Conservation (phyloP, 352 stramenopile species). For the Phytopythium delawarense region DNA sequence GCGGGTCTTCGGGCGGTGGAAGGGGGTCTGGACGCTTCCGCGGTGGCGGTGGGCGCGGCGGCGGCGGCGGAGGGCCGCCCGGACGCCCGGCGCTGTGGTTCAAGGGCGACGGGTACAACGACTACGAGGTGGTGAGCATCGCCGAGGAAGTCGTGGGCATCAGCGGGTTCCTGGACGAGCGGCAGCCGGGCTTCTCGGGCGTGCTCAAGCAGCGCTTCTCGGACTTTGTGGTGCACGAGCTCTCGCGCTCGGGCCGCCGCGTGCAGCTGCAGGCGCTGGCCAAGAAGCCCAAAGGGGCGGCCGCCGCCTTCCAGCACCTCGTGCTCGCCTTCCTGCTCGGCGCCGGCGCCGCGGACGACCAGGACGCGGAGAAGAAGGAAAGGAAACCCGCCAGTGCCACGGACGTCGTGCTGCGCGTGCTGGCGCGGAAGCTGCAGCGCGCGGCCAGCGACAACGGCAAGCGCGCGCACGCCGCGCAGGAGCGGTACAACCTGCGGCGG, state of each 20-base stretch:
- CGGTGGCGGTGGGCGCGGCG: slow-evolving; percentile 11
- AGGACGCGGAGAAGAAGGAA: slow-evolving; percentile 2
- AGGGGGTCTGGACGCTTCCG: slow-evolving; percentile 15
- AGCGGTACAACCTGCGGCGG: slow-evolving; percentile 40
- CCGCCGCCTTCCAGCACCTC: slow-evolving; percentile 31
- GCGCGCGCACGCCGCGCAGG: slow-evolving; percentile 27
- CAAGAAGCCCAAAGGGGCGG: slow-evolving; percentile 32
- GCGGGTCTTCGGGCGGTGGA: slow-evolving; percentile 12
- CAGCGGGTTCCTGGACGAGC: slow-evolving; percentile 33
- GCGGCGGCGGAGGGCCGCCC: not conserved
- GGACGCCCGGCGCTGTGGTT: slow-evolving; percentile 32
- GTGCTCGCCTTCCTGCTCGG: slow-evolving; percentile 23
- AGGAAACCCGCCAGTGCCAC: not conserved
- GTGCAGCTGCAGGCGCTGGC: slow-evolving; percentile 33
- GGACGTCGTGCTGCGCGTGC: slow-evolving; percentile 12
- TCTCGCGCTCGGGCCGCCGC: slow-evolving; percentile 21
- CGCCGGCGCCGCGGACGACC: slow-evolving; percentile 4
- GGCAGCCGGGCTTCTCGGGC: slow-evolving; percentile 48
- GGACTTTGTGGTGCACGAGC: slow-evolving; percentile 84
- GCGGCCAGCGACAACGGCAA: slow-evolving; percentile 11
- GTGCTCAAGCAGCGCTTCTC: slow-evolving; percentile 81
- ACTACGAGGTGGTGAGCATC: slow-evolving; percentile 55
- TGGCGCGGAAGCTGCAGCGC: slow-evolving; percentile 26
- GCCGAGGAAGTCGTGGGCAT: slow-evolving; percentile 63
- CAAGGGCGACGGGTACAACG: slow-evolving; percentile 61